A percentile compares a stretch with the other conserved stretches of the same genome.
Conservation (phyloP, 2,329 filamentous ascomycete genomes). For the Pseudovirgaria hyperparasitica region DNA sequence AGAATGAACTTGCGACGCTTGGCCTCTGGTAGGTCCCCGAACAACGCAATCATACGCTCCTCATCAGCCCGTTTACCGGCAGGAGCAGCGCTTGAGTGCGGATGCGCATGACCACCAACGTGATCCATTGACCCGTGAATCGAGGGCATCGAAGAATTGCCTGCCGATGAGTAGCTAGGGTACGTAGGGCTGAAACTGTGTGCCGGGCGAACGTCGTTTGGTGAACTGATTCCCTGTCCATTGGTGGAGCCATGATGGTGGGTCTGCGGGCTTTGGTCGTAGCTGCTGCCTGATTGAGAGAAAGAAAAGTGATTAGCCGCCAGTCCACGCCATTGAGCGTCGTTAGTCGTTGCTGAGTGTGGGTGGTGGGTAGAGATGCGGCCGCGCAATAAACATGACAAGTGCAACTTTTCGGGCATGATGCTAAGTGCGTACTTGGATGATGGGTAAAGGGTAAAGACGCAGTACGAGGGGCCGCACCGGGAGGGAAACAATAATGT, state of each 20-base stretch:
- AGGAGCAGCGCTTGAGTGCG: constrained; percentile 28
- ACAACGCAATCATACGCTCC: constrained; percentile 55
- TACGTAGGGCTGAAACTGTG: constrained; percentile 68
- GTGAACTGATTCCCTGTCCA: constrained; percentile 35
- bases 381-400: no score
- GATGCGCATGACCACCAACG: constrained; percentile 24
- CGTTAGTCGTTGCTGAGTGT: constrained; percentile 6
- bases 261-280: constrained; percentile 47
- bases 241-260: constrained; percentile 54
- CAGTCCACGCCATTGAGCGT: no score
- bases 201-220: constrained; percentile 56
- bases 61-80: constrained; percentile 41
- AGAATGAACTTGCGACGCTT: constrained; percentile 96
- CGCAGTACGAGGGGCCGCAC: no score
- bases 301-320: constrained; percentile 30
- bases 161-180: constrained; percentile 41
- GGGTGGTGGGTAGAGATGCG: no score
- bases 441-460: constrained; percentile 21
- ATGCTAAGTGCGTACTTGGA: constrained; percentile 18
- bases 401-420: no score
- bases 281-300: constrained; percentile 44
- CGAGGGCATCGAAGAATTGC: constrained; percentile 48
- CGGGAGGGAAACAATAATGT: no score
- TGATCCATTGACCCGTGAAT: constrained; percentile 46
- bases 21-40: constrained; percentile 75